These are phyloP conservation scores for Ormosia emarginata DNA, from an alignment of 306 rosid species.

Conservation along the genomic window DNA sequence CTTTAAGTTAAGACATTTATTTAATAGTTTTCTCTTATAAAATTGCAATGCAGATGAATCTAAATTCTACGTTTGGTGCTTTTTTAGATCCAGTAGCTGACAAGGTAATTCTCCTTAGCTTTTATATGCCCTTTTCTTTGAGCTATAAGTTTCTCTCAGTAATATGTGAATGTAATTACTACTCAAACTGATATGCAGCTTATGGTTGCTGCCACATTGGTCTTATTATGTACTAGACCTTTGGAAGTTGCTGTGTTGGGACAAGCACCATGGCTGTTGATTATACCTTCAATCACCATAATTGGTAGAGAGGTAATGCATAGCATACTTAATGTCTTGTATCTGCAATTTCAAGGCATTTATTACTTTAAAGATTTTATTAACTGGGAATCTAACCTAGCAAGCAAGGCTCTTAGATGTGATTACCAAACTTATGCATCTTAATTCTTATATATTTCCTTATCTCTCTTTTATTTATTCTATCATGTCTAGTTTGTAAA, in stretches of 20 bases:
- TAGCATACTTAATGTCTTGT: neutral
- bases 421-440: neutral
- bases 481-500: neutral
- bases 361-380: neutral
- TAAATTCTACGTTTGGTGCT: constrained; percentile 89
- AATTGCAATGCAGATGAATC: constrained; percentile 65
- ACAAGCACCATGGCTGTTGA: constrained; percentile 73
- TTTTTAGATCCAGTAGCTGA: constrained; percentile 98
- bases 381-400: neutral
- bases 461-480: neutral
- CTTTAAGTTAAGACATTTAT: neutral
- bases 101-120: constrained; percentile 53
- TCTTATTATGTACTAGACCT: constrained; percentile 82
- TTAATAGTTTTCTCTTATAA: neutral
- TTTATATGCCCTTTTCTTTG: neutral
- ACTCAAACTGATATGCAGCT: constrained; percentile 63
- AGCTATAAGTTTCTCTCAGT: neutral
- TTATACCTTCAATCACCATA: constrained; percentile 76
- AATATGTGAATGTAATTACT: constrained; percentile 17
- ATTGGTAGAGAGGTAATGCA: constrained; percentile 90
- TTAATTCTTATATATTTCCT: neutral
- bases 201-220: constrained; percentile 93
- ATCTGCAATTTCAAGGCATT: neutral
- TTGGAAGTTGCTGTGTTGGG: constrained; percentile 53
- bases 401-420: neutral